Percentiles rank a stretch among this genome's conserved stretches.
Evolutionary conservation across 2,329 filamentous ascomycete genomes (phyloP).

Genomic region (Aspergillaceae sp.): DNA sequence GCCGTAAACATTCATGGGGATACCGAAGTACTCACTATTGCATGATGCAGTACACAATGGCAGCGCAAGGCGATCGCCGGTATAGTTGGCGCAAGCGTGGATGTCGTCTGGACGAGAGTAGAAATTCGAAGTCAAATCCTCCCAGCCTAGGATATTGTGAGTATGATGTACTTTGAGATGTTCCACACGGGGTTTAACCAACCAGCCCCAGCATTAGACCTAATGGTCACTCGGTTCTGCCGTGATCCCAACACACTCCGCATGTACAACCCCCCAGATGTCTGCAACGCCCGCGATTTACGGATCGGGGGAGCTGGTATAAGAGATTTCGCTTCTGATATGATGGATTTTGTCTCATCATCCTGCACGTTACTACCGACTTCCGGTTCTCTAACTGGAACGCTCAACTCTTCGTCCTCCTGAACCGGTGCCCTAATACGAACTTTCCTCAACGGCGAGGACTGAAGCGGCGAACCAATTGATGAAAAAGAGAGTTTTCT

Average conservation of each 20-base stretch:
- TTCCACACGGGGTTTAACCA: slow-evolving; percentile 9
- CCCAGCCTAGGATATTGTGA: slow-evolving; percentile 41
- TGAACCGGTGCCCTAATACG: slow-evolving; percentile 22
- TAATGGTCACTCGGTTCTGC: slow-evolving; percentile 24
- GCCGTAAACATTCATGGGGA: not conserved
- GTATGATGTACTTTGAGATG: slow-evolving; percentile 3
- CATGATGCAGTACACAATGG: slow-evolving; percentile 60
- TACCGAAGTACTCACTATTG: slow-evolving; percentile 46
- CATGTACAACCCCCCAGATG: slow-evolving; percentile 32
- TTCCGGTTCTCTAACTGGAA: slow-evolving; percentile 21
- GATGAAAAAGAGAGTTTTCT: slow-evolving; percentile 39
- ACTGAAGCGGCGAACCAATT: slow-evolving; percentile 41
- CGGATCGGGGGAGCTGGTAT: slow-evolving; percentile 24
- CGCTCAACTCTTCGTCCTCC: slow-evolving; percentile 19
- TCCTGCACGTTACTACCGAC: slow-evolving; percentile 7
- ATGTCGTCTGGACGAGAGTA: slow-evolving; percentile 49
- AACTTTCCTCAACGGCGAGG: slow-evolving; percentile 40
- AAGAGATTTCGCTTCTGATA: slow-evolving; percentile 14
- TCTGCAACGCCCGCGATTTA: slow-evolving; percentile 29
- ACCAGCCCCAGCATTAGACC: slow-evolving; percentile 31
- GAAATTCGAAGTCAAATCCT: slow-evolving; percentile 52
- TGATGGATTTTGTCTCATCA: slow-evolving; percentile 10
- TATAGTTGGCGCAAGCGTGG: slow-evolving; percentile 39
- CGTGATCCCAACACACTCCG: slow-evolving; percentile 26
- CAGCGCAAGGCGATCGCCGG: slow-evolving; percentile 38